Evolutionary conservation across 164 flowering plant species (phyloP), one percentile per base, ranked within the genome.

Genomic region (Nymphaea thermarum): DNA sequence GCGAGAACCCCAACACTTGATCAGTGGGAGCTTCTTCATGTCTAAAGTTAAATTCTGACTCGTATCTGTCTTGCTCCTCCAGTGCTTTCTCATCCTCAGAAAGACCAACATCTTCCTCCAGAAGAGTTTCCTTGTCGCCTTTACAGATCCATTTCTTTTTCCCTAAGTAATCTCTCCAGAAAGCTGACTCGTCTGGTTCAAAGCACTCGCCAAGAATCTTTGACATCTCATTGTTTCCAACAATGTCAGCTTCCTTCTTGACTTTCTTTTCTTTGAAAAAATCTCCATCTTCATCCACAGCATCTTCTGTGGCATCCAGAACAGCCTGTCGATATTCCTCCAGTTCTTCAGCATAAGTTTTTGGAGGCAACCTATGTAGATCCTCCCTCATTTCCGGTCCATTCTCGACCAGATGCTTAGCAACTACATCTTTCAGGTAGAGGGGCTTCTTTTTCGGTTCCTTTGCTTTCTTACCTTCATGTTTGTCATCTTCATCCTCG

Each of bases 351-450:
- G 14, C 43, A 71, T 84, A 86, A 67, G 74, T 86, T 84, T 85
- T 86, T 51, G 67, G 66, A 17, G 65, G 42, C 12, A 55, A 25
- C 17, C n/a, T 51, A 12, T 42, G 6, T 3, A 72, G 71, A 15
- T 71, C 73, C 1, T 83, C 89, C 1, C 70, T 79, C 18, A 80
- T 73, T 17, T 84, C 94, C 0, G 90, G 79, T 3, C 93, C 98
- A 11, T 83, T 80, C 74, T 87, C 94, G 4, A 93, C 73, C 78
- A 89, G 78, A 2, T 87, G 92, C 77, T 79, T 78, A 0, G 96
- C 87, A 2, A 75, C 70, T 18, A 89, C 94, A 79, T 93, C 97
- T 69, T 93, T 93, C 84, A 91, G 81, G 79, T 83, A 87, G 84
- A 80, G 70, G 0, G 85, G 78, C 66, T 81, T 85, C 79, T 80